Evolutionary conservation across 805 yeast species (phyloP).

Genomic region (Dipodascus albidus): DNA sequence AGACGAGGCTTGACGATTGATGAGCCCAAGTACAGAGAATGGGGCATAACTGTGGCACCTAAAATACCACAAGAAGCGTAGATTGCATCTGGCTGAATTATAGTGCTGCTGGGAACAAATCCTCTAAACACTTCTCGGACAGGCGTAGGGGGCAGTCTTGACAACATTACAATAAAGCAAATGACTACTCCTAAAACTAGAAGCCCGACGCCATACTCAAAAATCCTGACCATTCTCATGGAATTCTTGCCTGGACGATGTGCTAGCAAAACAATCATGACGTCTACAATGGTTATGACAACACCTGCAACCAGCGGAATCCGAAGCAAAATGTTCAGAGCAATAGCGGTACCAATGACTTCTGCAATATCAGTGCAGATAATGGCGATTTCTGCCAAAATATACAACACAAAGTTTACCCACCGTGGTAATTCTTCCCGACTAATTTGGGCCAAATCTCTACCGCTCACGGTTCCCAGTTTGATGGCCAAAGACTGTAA

Average conservation of each 20-base stretch:
- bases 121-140: slow-evolving; percentile 59
- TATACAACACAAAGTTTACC: slow-evolving; percentile 41
- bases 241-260: slow-evolving; percentile 73
- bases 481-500: slow-evolving; percentile 81
- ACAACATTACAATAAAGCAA: slow-evolving; percentile 72
- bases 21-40: slow-evolving; percentile 75
- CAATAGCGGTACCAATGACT: slow-evolving; percentile 95
- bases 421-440: slow-evolving; percentile 56
- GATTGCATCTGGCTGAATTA: slow-evolving; percentile 53
- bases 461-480: slow-evolving; percentile 88
- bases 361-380: slow-evolving; percentile 95
- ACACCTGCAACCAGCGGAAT: slow-evolving; percentile 81
- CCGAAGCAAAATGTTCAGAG: slow-evolving; percentile 70
- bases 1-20: slow-evolving; percentile 82
- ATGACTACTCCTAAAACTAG: slow-evolving; percentile 74
- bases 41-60: slow-evolving; percentile 96
- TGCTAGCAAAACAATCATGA: slow-evolving; percentile 73
- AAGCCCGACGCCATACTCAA: slow-evolving; percentile 70
- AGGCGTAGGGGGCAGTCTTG: slow-evolving; percentile 45
- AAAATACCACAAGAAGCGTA: slow-evolving; percentile 74
- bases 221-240: slow-evolving; percentile 59
- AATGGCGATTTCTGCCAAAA: slow-evolving; percentile 81
- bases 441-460: slow-evolving; percentile 83
- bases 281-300: slow-evolving; percentile 74
- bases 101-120: slow-evolving; percentile 41